phyloP scores from a whole-genome alignment of 2,329 filamentous ascomycete genomes.

The Tolypocladium paradoxum region DNA sequence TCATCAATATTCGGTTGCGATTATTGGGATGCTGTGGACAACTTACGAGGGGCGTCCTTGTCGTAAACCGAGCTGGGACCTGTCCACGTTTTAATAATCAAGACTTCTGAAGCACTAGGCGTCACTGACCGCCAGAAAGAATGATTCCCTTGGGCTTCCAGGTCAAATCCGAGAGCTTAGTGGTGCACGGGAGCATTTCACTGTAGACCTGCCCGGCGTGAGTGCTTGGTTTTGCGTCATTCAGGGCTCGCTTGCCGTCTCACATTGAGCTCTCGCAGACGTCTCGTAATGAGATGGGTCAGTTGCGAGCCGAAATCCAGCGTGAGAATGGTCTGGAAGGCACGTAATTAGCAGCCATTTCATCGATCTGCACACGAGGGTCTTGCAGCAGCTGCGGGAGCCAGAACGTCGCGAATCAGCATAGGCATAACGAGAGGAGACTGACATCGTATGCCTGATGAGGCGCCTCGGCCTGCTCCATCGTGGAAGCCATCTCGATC shows the following conservation, averaged over 20 bases:
- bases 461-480: slow-evolving; percentile 6
- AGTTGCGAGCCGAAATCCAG: slow-evolving; percentile 52
- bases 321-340: slow-evolving; percentile 51
- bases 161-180: slow-evolving; percentile 63
- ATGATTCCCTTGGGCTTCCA: slow-evolving; percentile 82
- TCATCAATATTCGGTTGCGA: slow-evolving; percentile 2
- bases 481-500: background rate
- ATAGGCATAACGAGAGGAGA: background rate
- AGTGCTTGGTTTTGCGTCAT: background rate
- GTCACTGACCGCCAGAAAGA: slow-evolving; percentile 24
- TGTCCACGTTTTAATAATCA: slow-evolving; percentile 1
- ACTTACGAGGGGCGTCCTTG: slow-evolving; percentile 47
- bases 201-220: slow-evolving; percentile 38
- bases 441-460: slow-evolving; percentile 6
- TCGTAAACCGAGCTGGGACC: slow-evolving; percentile 69
- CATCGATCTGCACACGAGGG: background rate
- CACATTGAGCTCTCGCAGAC: slow-evolving; percentile 65
- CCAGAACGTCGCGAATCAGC: background rate
- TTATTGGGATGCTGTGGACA: background rate
- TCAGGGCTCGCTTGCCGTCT: background rate
- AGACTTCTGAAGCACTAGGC: slow-evolving; percentile 2
- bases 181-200: slow-evolving; percentile 80
- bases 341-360: background rate
- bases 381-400: background rate
- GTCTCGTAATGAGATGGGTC: slow-evolving; percentile 61